phyloP scores from a whole-genome alignment of 1,139 yeast species.

The Kodamaea sp. region DNA sequence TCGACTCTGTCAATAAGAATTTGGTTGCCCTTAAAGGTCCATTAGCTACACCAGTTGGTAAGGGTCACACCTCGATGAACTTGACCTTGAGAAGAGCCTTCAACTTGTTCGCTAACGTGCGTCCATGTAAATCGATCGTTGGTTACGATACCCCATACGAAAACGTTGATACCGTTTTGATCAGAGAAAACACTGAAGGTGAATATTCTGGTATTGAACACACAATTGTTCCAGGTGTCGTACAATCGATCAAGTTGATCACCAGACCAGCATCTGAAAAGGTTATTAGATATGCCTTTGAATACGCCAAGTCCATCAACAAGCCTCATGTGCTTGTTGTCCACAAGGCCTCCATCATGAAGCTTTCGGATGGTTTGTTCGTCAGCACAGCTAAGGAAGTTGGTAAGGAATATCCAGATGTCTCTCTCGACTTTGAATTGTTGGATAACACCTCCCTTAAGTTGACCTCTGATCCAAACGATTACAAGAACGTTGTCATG shows the following conservation, averaged over 20 bases:
- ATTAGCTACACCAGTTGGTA: slow-evolving; percentile 96
- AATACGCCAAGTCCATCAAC: slow-evolving; percentile 86
- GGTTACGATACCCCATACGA: slow-evolving; percentile 96
- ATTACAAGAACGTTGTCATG: slow-evolving; percentile 80
- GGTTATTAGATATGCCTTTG: slow-evolving; percentile 94
- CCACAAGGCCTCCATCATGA: slow-evolving; percentile 98
- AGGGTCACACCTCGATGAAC: slow-evolving; percentile 97
- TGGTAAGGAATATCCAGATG: slow-evolving; percentile 88
- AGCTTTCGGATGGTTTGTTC: slow-evolving; percentile 95
- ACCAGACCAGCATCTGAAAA: slow-evolving; percentile 95
- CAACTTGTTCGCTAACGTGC: slow-evolving; percentile 92
- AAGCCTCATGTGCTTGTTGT: slow-evolving; percentile 91
- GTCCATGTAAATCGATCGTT: slow-evolving; percentile 91
- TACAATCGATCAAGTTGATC: slow-evolving; percentile 94
- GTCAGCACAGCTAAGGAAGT: slow-evolving; percentile 87
- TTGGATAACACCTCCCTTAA: slow-evolving; percentile 93
- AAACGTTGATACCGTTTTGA: slow-evolving; percentile 89
- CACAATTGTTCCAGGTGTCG: slow-evolving; percentile 96
- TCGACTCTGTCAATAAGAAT: slow-evolving; percentile 87
- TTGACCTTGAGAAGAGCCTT: slow-evolving; percentile 96
- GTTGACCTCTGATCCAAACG: slow-evolving; percentile 84
- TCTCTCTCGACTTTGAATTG: slow-evolving; percentile 76
- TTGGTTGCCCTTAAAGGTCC: slow-evolving; percentile 97
- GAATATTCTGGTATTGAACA: slow-evolving; percentile 99
- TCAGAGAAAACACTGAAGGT: slow-evolving; percentile 99